Evolutionary conservation across 2,329 filamentous ascomycete genomes (phyloP), one percentile per base, ranked within the genome.

Genomic region (Zymoseptoria passerinii): DNA sequence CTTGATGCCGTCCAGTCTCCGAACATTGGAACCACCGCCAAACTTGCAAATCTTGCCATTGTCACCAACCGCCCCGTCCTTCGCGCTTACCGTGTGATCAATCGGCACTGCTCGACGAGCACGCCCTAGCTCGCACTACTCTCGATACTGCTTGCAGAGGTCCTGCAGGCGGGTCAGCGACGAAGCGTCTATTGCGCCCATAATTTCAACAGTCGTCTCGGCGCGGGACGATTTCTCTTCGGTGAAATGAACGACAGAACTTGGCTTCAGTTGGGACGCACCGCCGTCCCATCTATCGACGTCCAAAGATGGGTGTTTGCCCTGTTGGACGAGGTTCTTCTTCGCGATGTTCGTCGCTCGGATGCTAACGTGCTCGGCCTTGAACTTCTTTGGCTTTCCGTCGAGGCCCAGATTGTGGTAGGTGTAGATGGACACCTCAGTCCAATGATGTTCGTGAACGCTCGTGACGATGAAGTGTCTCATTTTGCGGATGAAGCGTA

Each of bases 361-460:
- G n/a, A 56, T 28, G 1, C n/a, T 20, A 10, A 56, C 29, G 48
- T 56, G 54, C 49, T 56, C 54, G n/a, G 20, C 13, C 48, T 52
- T 51, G 7, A 56, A n/a, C 3, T 23, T 16, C 3, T 18, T 13
- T 8, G n/a, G 4, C 20, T 52, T 56, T 5, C 28, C 27, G 6
- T 40, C 13, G 9, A 56, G 23, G 9, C 54, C 54, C 16, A 48
- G 13, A 20, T 35, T 29, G 16, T 52, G 6, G 54, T 56, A 51
- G 3, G 54, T 56, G 29, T 40, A 51, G 48, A 52, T 44, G 13
- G 28, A 28, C 10, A n/a, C 27, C 23, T 50, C 44, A 28, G 23
- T 55, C 44, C 48, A 56, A n/a, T 40, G 49, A 4, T 16, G 20
- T 28, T 52, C 54, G 49, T 52, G 18, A 20, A 56, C 29, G n/a